Percentiles rank a stretch among this genome's conserved stretches.
Conservation (phyloP, 805 yeast species). For the Lipomyces yamadae region DNA sequence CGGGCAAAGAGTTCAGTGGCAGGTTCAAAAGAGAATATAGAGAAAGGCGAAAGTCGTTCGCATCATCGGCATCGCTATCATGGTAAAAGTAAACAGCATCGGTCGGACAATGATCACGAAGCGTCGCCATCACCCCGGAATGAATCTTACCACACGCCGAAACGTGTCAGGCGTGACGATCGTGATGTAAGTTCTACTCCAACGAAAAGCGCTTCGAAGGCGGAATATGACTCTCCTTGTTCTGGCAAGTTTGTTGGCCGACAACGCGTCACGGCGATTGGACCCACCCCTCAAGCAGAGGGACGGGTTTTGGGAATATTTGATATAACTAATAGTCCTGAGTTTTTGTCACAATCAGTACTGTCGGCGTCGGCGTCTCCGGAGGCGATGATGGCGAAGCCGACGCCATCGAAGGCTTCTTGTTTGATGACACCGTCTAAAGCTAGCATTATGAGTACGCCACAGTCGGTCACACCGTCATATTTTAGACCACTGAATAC, state of each 20-base stretch:
- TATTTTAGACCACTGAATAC: slow-evolving; percentile 22
- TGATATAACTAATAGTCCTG: slow-evolving; percentile 25
- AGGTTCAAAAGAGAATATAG: background rate
- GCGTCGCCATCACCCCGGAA: background rate
- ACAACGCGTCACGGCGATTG: slow-evolving; percentile 21
- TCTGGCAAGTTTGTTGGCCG: slow-evolving; percentile 17
- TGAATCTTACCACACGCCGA: background rate
- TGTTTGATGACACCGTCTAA: slow-evolving; percentile 13
- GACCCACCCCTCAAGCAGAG: slow-evolving; percentile 39
- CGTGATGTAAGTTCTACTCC: background rate
- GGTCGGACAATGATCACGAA: background rate
- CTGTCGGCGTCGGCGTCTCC: slow-evolving; percentile 10
- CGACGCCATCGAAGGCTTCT: background rate
- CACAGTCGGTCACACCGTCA: slow-evolving; percentile 24
- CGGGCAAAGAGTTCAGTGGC: background rate
- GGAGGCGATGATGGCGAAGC: background rate
- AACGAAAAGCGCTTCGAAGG: background rate
- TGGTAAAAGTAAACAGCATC: background rate
- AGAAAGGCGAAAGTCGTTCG: background rate
- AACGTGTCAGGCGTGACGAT: background rate
- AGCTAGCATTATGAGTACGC: background rate
- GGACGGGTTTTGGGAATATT: slow-evolving; percentile 37
- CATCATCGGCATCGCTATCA: background rate
- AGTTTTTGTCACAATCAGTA: background rate
- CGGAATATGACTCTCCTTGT: slow-evolving; percentile 22